A percentile compares a stretch with the other conserved stretches of the same genome.
These are phyloP conservation scores for Gaertneriomyces semiglobifer DNA, from an alignment of 192 early-diverging fungal species.

Conservation along the genomic window DNA sequence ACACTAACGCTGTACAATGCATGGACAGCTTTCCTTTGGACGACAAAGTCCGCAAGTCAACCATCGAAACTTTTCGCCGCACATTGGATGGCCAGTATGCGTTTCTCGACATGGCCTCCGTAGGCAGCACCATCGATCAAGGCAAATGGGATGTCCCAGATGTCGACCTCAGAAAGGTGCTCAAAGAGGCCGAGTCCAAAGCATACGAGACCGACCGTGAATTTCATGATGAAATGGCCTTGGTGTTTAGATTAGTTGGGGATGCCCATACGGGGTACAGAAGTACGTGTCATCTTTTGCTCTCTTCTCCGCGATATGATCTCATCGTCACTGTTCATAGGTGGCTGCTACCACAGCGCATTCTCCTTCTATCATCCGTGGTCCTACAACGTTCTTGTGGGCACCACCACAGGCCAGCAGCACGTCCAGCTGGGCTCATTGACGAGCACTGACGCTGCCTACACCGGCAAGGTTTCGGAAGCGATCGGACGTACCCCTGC, in stretches of 20 bases:
- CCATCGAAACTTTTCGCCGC: conserved; percentile 15
- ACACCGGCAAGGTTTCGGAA: neutral
- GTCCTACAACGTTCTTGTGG: conserved; percentile 15
- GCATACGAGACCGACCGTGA: conserved; percentile 13
- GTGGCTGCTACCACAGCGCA: conserved; percentile 14
- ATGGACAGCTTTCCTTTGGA: conserved; percentile 19
- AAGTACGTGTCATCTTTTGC: too few relatives aligned
- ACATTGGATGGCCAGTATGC: conserved; percentile 18
- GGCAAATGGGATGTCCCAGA: conserved; percentile 22
- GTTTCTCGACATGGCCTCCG: conserved; percentile 29
- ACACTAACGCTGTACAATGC: conserved; percentile 10
- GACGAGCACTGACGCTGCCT: neutral
- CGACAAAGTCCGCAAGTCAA: conserved; percentile 12
- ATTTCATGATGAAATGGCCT: conserved; percentile 20
- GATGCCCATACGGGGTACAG: conserved; percentile 27
- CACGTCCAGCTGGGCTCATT: neutral
- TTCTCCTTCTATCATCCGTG: conserved; percentile 24
- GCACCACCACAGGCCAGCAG: conserved; percentile 13
- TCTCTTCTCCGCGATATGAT: too few relatives aligned
- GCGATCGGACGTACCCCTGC: conserved; percentile 14
- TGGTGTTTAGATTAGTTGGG: conserved; percentile 8
- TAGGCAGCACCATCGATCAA: conserved; percentile 14
- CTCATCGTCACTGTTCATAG: neutral
- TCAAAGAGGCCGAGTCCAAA: conserved; percentile 8
- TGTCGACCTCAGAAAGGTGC: conserved; percentile 11